These are phyloP conservation scores for Funneliformis geosporum DNA, from an alignment of 192 early-diverging fungal species.

Conservation along the genomic window DNA sequence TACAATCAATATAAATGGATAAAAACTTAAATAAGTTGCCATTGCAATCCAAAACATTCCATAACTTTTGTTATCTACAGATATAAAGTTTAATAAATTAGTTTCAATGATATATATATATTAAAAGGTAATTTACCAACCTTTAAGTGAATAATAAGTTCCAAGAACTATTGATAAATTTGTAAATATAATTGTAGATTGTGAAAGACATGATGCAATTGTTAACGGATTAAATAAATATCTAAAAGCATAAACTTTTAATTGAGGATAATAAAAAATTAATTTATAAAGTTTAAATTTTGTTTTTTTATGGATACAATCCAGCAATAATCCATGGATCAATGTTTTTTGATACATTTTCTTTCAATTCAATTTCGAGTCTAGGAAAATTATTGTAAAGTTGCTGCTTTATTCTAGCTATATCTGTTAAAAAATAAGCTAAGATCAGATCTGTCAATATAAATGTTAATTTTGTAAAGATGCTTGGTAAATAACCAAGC, in stretches of 20 bases:
- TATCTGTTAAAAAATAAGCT: constrained; percentile 59
- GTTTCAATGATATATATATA: not conserved
- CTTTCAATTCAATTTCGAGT: constrained; percentile 18
- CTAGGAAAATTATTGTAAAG: constrained; percentile 27
- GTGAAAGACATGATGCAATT: constrained; percentile 71
- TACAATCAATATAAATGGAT: constrained; percentile 80
- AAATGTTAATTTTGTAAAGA: constrained; percentile 58
- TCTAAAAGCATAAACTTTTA: not conserved
- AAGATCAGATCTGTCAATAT: constrained; percentile 64
- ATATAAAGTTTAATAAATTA: not conserved
- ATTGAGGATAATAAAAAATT: constrained; percentile 21
- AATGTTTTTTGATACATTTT: not conserved
- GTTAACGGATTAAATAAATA: constrained; percentile 88
- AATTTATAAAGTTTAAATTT: not conserved
- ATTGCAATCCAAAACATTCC: constrained; percentile 75
- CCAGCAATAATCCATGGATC: constrained; percentile 27
- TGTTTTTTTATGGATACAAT: constrained; percentile 36
- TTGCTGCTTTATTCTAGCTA: constrained; percentile 43
- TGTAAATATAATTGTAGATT: constrained; percentile 75
- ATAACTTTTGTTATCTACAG: constrained; percentile 46
- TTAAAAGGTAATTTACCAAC: constrained; percentile 33
- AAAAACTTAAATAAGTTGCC: constrained; percentile 84
- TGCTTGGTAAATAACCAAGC: constrained; percentile 54
- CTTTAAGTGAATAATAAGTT: constrained; percentile 65
- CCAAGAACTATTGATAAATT: constrained; percentile 75